Base-by-base conservation (phyloP, 1,284 basidiomycete species). In the Sporisorium graminicola region DNA sequence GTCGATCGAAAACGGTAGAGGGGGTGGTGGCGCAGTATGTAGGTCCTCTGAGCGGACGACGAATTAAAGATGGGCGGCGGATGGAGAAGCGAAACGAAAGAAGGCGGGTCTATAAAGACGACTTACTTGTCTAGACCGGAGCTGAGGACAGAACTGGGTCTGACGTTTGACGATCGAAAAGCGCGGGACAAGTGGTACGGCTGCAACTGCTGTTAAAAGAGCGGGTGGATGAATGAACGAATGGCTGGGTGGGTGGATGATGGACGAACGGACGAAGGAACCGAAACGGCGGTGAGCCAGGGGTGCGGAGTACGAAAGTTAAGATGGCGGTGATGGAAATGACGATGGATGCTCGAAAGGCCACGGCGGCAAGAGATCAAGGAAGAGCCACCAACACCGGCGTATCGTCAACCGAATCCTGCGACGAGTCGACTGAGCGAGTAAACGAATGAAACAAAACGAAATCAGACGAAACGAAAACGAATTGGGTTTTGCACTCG, bases 311-410 rank as follows among this genome's bases (percentile, higher is more conserved):
- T 54, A 43, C 16, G 14, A 51, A 43, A 13, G 35, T 14, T 50
- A 40, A 44, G 64, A 42, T 24, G 53, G 60, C 58, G 67, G 58
- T 65, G 67, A 60, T 60, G 61, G 67, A 70, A 62, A 57, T 65
- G 47, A 57, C 16, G 31, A 51, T n/a, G n/a, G n/a, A n/a, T n/a
- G n/a, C n/a, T n/a, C n/a, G 35, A 49, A 51, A 29, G 24, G 33
- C 20, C 12, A 18, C n/a, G 27, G 42, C 54, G 54, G 42, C 43
- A 22, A 37, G 40, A 51, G 58, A 53, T 29, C 43, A 50, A 27
- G n/a, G 54, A 43, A 31, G 50, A 43, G 44, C 33, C n/a, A 43
- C 18, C n/a, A 43, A 20, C 8, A 43, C 40, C n/a, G 40, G 40
- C n/a, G 40, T 43, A n/a, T 43, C 16, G 37, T n/a, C 16, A 8